Conservation (phyloP, 108 stramenopile genomes). For the Mayamaea pseudoterrestris region DNA sequence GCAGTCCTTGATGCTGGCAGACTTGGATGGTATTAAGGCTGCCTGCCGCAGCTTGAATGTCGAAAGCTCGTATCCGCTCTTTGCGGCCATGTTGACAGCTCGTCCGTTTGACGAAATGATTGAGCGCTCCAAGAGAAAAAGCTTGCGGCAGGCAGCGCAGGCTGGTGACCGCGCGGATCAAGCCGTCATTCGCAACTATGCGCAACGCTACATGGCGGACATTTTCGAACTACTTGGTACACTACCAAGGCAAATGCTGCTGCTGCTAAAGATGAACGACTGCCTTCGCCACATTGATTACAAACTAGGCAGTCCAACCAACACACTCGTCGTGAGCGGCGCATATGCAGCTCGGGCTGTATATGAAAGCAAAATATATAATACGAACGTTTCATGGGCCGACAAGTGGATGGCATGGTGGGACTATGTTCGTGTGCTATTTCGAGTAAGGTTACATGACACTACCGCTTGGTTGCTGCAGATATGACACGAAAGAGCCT, state of each 20-base stretch:
- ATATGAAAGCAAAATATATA: conserved; percentile 11
- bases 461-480: too few species aligned
- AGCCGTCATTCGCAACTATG: conserved; percentile 84
- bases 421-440: conserved; percentile 35
- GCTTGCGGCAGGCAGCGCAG: conserved; percentile 2
- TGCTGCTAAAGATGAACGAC: conserved; percentile 94
- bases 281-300: conserved; percentile 88
- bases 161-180: conserved; percentile 56
- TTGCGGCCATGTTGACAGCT: conserved; percentile 88
- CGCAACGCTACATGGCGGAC: conserved; percentile 75
- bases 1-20: conserved; percentile 74
- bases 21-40: conserved; percentile 61
- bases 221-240: conserved; percentile 69
- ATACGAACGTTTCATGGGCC: background rate
- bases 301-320: conserved; percentile 66
- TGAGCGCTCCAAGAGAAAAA: conserved; percentile 42
- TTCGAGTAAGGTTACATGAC: too few species aligned
- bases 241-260: conserved; percentile 83
- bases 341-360: conserved; percentile 58
- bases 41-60: conserved; percentile 72
- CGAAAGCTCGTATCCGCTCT: conserved; percentile 67
- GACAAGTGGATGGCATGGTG: conserved; percentile 28
- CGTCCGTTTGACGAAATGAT: conserved; percentile 91
- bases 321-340: conserved; percentile 67
- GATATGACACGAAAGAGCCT: too few species aligned